A percentile compares a stretch with the other conserved stretches of the same genome.
phyloP scores from a whole-genome alignment of 2,329 filamentous ascomycete genomes.

The Paraconiothyrium brasiliense region DNA sequence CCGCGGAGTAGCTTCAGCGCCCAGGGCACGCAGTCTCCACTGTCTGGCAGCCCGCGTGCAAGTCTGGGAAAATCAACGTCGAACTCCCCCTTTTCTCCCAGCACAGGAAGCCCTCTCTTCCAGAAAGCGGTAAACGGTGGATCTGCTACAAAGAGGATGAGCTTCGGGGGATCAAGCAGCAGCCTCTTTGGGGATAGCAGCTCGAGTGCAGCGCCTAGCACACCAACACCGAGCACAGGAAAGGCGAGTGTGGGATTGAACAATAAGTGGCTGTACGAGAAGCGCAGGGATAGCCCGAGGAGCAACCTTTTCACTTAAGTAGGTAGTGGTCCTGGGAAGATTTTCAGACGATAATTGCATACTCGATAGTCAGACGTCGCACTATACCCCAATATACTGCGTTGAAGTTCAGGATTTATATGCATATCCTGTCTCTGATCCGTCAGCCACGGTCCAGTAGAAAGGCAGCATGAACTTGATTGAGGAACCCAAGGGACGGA shows the following conservation, averaged over 20 bases:
- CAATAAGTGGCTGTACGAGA: conserved; percentile 95
- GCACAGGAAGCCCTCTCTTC: conserved; percentile 64
- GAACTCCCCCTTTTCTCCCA: conserved; percentile 61
- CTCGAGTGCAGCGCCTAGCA: conserved; percentile 61
- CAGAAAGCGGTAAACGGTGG: conserved; percentile 70
- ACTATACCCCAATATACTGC: conserved; percentile 47
- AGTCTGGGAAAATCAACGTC: conserved; percentile 37
- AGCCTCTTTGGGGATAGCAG: conserved; percentile 50
- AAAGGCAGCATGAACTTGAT: background rate
- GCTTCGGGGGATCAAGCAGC: conserved; percentile 62
- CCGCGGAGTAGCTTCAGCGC: conserved; percentile 68
- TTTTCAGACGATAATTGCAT: conserved; percentile 9
- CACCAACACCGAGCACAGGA: conserved; percentile 69
- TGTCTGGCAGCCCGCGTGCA: conserved; percentile 63
- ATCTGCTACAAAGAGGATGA: conserved; percentile 65
- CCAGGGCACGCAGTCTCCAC: conserved; percentile 63
- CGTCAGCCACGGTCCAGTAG: background rate
- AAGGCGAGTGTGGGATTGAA: conserved; percentile 80
- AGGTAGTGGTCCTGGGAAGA: background rate
- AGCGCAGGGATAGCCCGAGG: conserved; percentile 66
- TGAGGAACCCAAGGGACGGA: background rate
- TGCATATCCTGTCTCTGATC: conserved; percentile 1
- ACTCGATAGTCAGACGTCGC: conserved; percentile 14
- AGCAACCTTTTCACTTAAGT: conserved; percentile 42
- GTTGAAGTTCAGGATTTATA: conserved; percentile 28